Evolutionary conservation across 176 grass and related monocot species (phyloP).

Genomic region (Rhynchospora tenuis): DNA sequence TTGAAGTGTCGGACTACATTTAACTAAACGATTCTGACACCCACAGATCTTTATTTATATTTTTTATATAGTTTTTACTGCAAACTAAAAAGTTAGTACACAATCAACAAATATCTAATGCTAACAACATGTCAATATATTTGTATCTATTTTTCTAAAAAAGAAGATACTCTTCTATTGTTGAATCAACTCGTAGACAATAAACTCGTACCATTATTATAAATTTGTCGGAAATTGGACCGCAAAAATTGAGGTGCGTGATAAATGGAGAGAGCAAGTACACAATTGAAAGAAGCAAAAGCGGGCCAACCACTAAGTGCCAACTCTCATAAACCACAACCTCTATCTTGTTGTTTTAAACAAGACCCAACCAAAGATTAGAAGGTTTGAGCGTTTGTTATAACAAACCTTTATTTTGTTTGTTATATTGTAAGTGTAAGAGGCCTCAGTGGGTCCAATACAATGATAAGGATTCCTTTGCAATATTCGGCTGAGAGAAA

Average conservation of each 20-base stretch:
- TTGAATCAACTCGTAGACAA: too few relatives aligned
- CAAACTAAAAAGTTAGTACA: too few relatives aligned
- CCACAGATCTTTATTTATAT: too few relatives aligned
- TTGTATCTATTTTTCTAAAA: too few relatives aligned
- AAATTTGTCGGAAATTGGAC: background rate
- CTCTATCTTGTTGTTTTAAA: slow-evolving; percentile 12
- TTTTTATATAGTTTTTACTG: too few relatives aligned
- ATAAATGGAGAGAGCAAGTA: background rate
- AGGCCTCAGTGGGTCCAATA: slow-evolving; percentile 12
- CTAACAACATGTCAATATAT: too few relatives aligned
- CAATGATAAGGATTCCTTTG: background rate
- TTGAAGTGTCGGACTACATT: too few relatives aligned
- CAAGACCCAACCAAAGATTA: background rate
- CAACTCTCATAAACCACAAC: slow-evolving; percentile 21
- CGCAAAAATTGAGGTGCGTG: background rate
- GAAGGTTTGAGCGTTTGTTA: slow-evolving; percentile 15
- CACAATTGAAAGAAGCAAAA: background rate
- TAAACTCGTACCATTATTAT: too few relatives aligned
- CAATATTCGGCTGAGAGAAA: background rate
- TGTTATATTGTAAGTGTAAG: background rate
- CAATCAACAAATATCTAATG: too few relatives aligned
- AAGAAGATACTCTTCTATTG: too few relatives aligned
- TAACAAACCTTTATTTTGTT: slow-evolving; percentile 19
- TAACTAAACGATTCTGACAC: too few relatives aligned
- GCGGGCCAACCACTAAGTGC: slow-evolving; percentile 10